phyloP scores from a whole-genome alignment of 805 yeast genomes.

The Millerago galiae region DNA sequence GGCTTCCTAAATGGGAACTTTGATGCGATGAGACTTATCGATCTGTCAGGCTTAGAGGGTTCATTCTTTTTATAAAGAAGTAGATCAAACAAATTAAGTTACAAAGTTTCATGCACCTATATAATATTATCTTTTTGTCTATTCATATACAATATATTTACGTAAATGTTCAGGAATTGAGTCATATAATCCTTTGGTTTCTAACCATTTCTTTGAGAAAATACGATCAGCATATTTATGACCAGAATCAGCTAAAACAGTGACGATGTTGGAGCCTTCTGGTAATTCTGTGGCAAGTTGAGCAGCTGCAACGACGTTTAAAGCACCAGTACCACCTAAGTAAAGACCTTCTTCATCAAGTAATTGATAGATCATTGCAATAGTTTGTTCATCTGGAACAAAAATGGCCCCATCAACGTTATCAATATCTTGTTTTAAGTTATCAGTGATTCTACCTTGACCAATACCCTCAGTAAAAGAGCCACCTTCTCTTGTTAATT shows the following conservation, averaged over 20 bases:
- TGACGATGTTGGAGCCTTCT: conserved; percentile 74
- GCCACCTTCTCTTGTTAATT: conserved; percentile 66
- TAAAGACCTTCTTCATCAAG: conserved; percentile 87
- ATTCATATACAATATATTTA: conserved; percentile 51
- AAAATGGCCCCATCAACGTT: conserved; percentile 74
- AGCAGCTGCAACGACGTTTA: conserved; percentile 86
- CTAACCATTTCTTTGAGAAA: conserved; percentile 73
- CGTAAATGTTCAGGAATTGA: conserved; percentile 64
- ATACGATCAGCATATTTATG: conserved; percentile 81
- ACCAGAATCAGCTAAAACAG: conserved; percentile 86
- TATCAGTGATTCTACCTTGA: conserved; percentile 87
- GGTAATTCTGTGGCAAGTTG: conserved; percentile 72
- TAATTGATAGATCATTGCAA: conserved; percentile 75
- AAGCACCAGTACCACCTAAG: conserved; percentile 85
- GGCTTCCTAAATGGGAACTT: no score
- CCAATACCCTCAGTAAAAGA: conserved; percentile 96
- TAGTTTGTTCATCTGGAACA: conserved; percentile 74
- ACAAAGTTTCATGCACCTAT: neutral
- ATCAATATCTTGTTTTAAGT: conserved; percentile 65
- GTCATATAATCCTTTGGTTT: conserved; percentile 56
- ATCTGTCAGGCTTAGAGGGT: no score
- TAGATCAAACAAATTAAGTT: no score
- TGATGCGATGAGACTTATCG: no score
- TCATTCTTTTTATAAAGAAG: no score
- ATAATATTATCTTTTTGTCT: conserved; percentile 1